Evolutionary conservation across 2,329 filamentous ascomycete species (phyloP).

Genomic region (Exophiala oligosperma): DNA sequence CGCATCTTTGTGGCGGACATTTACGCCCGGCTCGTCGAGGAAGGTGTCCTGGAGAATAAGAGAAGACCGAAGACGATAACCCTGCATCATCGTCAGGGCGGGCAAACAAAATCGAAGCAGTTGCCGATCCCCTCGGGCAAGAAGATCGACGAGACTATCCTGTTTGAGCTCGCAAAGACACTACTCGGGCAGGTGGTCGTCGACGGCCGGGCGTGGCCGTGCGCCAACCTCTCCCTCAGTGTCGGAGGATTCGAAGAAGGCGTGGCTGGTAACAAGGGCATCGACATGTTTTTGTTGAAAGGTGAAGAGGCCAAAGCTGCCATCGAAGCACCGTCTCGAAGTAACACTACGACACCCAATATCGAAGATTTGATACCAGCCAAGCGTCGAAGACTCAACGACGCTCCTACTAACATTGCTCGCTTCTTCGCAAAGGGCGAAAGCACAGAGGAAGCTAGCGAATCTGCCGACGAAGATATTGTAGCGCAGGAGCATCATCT

Average conservation of each 20-base stretch:
- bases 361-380: conserved; percentile 33
- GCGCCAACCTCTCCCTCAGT: conserved; percentile 82
- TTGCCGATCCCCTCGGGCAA: conserved; percentile 75
- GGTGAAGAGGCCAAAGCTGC: conserved; percentile 54
- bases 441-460: conserved; percentile 32
- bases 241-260: conserved; percentile 93
- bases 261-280: conserved; percentile 78
- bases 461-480: conserved; percentile 20
- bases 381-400: conserved; percentile 49
- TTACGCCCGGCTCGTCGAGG: conserved; percentile 82
- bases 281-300: conserved; percentile 79
- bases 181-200: conserved; percentile 74
- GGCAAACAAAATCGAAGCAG: conserved; percentile 73
- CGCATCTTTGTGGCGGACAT: conserved; percentile 91
- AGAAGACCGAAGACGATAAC: conserved; percentile 83
- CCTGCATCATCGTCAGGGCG: conserved; percentile 74
- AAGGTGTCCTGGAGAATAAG: conserved; percentile 84
- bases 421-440: conserved; percentile 57
- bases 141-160: conserved; percentile 66
- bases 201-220: conserved; percentile 84
- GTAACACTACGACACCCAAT: conserved; percentile 21
- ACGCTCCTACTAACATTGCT: conserved; percentile 52
- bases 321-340: conserved; percentile 36
- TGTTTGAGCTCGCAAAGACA: conserved; percentile 75
- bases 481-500: conserved; percentile 17